These are phyloP conservation scores for Leccinum subtestaceum DNA, from an alignment of 768 basidiomycete species.

Conservation along the genomic window DNA sequence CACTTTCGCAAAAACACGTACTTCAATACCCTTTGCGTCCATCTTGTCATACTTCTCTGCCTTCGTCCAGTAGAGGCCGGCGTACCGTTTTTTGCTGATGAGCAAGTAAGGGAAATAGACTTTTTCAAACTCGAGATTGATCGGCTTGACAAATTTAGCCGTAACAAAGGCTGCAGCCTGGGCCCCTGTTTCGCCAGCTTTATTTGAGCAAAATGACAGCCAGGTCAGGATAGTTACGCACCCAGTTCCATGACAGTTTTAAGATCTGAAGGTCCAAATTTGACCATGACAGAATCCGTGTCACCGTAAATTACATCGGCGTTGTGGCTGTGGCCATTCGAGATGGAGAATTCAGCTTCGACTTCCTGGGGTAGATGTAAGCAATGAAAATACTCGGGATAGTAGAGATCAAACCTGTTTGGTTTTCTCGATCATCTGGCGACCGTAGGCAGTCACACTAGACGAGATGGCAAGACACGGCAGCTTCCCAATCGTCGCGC, in stretches of 20 bases:
- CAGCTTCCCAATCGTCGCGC: slow-evolving; percentile 94
- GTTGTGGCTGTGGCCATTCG: slow-evolving; percentile 82
- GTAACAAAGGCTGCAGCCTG: slow-evolving; percentile 94
- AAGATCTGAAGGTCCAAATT: slow-evolving; percentile 89
- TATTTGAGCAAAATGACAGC: background rate
- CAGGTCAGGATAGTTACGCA: slow-evolving; percentile 32
- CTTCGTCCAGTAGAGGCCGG: slow-evolving; percentile 96
- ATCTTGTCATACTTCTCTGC: slow-evolving; percentile 97
- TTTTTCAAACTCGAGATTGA: slow-evolving; percentile 99
- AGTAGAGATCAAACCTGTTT: slow-evolving; percentile 57
- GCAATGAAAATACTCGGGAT: background rate
- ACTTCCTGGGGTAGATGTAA: slow-evolving; percentile 55
- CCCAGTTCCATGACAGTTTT: slow-evolving; percentile 87
- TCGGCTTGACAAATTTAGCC: slow-evolving; percentile 86
- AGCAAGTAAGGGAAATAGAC: slow-evolving; percentile 98
- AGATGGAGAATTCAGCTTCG: slow-evolving; percentile 79
- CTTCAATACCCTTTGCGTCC: slow-evolving; percentile 99
- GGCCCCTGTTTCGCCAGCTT: slow-evolving; percentile 51
- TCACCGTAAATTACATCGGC: slow-evolving; percentile 98
- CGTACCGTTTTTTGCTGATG: slow-evolving; percentile 98
- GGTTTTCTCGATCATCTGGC: slow-evolving; percentile 98
- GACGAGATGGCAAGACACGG: slow-evolving; percentile 96
- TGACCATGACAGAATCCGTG: slow-evolving; percentile 99
- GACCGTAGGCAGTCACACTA: slow-evolving; percentile 92
- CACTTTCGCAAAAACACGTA: slow-evolving; percentile 33